Conservation (phyloP, 164 flowering plant species). For the Vitis vinifera region DNA sequence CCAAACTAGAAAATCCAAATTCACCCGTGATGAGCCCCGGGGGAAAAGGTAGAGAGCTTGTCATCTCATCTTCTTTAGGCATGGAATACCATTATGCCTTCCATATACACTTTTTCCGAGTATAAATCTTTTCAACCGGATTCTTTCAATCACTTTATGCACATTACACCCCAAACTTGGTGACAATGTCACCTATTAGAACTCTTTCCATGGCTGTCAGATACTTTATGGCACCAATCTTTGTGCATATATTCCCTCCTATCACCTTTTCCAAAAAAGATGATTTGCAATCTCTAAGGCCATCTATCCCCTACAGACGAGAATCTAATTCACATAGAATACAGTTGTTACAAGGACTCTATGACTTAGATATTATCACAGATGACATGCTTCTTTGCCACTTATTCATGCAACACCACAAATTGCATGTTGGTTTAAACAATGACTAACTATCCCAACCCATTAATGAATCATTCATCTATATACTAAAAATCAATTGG, state of each 20-base stretch:
- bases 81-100: slow-evolving; percentile 20
- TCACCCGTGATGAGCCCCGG: not conserved
- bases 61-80: slow-evolving; percentile 7
- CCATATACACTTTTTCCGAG: slow-evolving; percentile 7
- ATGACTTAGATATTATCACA: not conserved
- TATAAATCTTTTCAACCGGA: slow-evolving; percentile 29
- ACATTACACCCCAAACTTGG: slow-evolving; percentile 21
- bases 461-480: not conserved
- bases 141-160: slow-evolving; percentile 35
- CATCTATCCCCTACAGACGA: slow-evolving; percentile 9
- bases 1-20: not conserved
- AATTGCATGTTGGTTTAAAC: slow-evolving; percentile 12
- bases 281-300: slow-evolving; percentile 13
- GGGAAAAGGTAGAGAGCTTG: slow-evolving; percentile 8
- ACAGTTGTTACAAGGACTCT: not conserved
- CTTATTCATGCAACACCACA: slow-evolving; percentile 10
- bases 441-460: slow-evolving; percentile 1
- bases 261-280: slow-evolving; percentile 27
- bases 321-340: slow-evolving; percentile 22
- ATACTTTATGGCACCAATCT: slow-evolving; percentile 26
- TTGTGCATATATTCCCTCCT: slow-evolving; percentile 53
- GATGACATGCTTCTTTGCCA: not conserved
- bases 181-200: slow-evolving; percentile 15
- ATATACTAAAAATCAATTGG: slow-evolving; percentile 2
- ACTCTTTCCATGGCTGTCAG: slow-evolving; percentile 25